phyloP scores from a whole-genome alignment of 768 basidiomycete genomes.

The Epithele typhae region DNA sequence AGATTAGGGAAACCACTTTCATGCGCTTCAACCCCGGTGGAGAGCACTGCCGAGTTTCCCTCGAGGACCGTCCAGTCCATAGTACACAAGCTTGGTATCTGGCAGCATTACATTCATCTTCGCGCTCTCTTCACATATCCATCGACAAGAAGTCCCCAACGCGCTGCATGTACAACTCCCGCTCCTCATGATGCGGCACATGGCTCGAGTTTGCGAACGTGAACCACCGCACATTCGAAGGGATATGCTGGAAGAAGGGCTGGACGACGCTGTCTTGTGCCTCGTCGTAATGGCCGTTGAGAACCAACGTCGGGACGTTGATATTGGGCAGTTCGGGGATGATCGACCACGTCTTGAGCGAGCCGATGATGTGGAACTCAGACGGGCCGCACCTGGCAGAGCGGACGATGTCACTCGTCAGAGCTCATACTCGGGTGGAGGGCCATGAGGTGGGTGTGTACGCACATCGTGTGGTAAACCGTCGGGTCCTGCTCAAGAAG shows the following conservation, averaged over 20 bases:
- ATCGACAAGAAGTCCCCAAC: slow-evolving; percentile 19
- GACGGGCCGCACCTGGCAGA: neutral
- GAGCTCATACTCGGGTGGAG: too few species aligned
- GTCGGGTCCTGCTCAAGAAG: slow-evolving; percentile 18
- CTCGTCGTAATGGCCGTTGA: slow-evolving; percentile 27
- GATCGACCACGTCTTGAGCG: slow-evolving; percentile 23
- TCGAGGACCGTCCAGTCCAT: neutral
- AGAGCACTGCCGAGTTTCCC: too few species aligned
- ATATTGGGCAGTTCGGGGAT: slow-evolving; percentile 23
- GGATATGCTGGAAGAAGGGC: slow-evolving; percentile 24
- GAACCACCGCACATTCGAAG: slow-evolving; percentile 27
- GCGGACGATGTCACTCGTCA: too few species aligned
- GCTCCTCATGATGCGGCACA: slow-evolving; percentile 26
- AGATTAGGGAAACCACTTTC: too few species aligned
- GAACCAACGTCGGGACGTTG: slow-evolving; percentile 23
- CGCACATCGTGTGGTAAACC: neutral
- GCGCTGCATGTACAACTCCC: slow-evolving; percentile 21
- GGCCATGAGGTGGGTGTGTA: neutral
- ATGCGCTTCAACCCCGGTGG: too few species aligned
- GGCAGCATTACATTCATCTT: too few species aligned
- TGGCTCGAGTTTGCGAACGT: slow-evolving; percentile 28
- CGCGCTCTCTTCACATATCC: too few species aligned
- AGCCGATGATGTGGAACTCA: neutral
- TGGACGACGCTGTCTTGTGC: slow-evolving; percentile 25
- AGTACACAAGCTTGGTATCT: too few species aligned